Base-by-base conservation (phyloP, 805 yeast species). In the Schwanniomyces yamadae region DNA sequence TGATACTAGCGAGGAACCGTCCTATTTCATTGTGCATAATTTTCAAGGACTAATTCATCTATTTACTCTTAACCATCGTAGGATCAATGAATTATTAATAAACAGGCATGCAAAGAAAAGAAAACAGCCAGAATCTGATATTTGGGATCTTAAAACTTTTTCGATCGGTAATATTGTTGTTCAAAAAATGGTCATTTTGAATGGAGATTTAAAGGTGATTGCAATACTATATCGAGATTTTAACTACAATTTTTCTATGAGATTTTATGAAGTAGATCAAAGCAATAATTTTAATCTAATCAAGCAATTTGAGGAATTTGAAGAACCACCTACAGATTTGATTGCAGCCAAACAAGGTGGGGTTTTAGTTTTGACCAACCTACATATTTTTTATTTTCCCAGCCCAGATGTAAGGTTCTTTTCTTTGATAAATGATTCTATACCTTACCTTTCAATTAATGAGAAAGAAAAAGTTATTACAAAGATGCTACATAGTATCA, bases 211-310 rank as follows among this genome's bases (percentile, higher is more conserved):
- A 4, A 21, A 32, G 11, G 21, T 41, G 9, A n/a, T 63, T 11
- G 68, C 64, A 2, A 38, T 62, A 1, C 37, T 64, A 5, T 62
- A 58, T 39, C 49, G 69, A 15, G 69, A 63, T 36, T 58, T 57
- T 31, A 61, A 59, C 31, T 61, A 55, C 43, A 46, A 49, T 34
- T 55, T 52, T 32, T 59, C 66, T 8, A 38, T 65, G 27, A 49
- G 70, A 21, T 54, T 43, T 44, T 65, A 59, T 42, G 23, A 37
- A n/a, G 21, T 61, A 3, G 44, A 44, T 19, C 13, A 29, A 15
- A 25, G 15, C 1, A 29, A 28, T 4, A 32, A 17, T 0, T 35
- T 55, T 10, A 21, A 33, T 1, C 22, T 59, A 15, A 9, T 28
- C 13, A 40, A 42, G 19, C 65, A 63, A 29, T 53, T 54, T 41